Evolutionary conservation across 768 basidiomycete genomes (phyloP).

Genomic region (Mycena metata): DNA sequence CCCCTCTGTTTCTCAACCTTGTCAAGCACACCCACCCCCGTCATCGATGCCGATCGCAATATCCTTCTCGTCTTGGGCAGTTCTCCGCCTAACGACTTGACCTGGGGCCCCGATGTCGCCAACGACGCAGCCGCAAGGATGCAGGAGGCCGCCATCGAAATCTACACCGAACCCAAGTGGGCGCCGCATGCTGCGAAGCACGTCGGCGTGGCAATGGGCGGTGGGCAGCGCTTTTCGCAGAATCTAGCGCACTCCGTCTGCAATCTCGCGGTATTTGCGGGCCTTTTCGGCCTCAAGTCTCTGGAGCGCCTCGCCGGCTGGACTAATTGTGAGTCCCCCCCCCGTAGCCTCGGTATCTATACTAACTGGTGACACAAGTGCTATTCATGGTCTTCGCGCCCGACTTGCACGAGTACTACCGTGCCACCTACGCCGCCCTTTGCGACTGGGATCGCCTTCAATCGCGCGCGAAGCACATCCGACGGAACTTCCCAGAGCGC

Average conservation of each 20-base stretch:
- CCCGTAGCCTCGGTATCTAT: too few relatives aligned
- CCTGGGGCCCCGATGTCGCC: neutral
- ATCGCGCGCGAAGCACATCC: neutral
- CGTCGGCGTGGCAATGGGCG: constrained; percentile 2
- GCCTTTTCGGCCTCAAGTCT: neutral
- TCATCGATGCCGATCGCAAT: neutral
- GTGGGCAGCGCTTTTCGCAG: neutral
- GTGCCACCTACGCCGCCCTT: neutral
- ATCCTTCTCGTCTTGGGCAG: neutral
- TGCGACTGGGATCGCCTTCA: neutral
- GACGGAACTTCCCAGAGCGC: neutral
- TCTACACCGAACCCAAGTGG: constrained; percentile 7
- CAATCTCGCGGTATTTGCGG: neutral
- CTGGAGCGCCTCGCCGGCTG: constrained; percentile 1
- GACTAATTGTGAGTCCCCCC: neutral
- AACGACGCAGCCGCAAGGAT: neutral
- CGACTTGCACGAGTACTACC: constrained; percentile 1
- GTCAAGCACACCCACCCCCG: neutral
- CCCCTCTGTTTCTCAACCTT: too few relatives aligned
- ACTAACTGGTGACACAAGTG: neutral
- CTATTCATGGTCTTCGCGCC: constrained; percentile 1
- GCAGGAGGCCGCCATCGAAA: neutral
- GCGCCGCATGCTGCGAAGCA: neutral
- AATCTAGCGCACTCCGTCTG: neutral
- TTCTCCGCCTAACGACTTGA: neutral